Conservation (phyloP, 139 green algal genomes). For the Chlamydomonas sp. region DNA sequence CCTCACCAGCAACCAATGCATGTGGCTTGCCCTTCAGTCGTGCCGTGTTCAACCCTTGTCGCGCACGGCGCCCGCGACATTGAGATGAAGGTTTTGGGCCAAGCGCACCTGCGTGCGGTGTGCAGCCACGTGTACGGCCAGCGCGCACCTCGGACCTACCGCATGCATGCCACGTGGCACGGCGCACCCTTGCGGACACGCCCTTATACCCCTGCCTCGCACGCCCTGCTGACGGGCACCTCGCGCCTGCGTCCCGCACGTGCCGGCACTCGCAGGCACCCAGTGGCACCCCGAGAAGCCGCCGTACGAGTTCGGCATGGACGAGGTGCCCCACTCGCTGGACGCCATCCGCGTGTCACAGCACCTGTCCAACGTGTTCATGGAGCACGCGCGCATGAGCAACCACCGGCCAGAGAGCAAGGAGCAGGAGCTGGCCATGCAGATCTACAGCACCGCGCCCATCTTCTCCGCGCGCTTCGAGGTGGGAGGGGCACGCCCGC, state of each 20-base stretch:
- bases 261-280: slow-evolving; percentile 39
- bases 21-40: too few relatives aligned
- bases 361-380: slow-evolving; percentile 78
- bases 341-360: slow-evolving; percentile 75
- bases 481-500: slow-evolving; percentile 4
- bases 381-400: slow-evolving; percentile 64
- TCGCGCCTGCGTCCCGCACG: neutral
- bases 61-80: too few relatives aligned
- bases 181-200: too few relatives aligned
- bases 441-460: slow-evolving; percentile 78
- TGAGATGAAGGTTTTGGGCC: too few relatives aligned
- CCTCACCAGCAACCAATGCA: too few relatives aligned
- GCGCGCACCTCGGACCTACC: too few relatives aligned
- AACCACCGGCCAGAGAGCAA: slow-evolving; percentile 71
- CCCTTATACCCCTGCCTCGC: too few relatives aligned
- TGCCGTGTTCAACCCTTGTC: too few relatives aligned
- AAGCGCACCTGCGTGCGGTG: too few relatives aligned
- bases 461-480: slow-evolving; percentile 73
- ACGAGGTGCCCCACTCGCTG: slow-evolving; percentile 74
- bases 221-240: neutral
- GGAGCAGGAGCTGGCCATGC: slow-evolving; percentile 81
- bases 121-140: too few relatives aligned
- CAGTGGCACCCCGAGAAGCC: slow-evolving; percentile 93
- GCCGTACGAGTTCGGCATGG: slow-evolving; percentile 84
- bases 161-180: too few relatives aligned